phyloP scores from a whole-genome alignment of 257 asterid genomes.

The Craterostigma plantagineum region DNA sequence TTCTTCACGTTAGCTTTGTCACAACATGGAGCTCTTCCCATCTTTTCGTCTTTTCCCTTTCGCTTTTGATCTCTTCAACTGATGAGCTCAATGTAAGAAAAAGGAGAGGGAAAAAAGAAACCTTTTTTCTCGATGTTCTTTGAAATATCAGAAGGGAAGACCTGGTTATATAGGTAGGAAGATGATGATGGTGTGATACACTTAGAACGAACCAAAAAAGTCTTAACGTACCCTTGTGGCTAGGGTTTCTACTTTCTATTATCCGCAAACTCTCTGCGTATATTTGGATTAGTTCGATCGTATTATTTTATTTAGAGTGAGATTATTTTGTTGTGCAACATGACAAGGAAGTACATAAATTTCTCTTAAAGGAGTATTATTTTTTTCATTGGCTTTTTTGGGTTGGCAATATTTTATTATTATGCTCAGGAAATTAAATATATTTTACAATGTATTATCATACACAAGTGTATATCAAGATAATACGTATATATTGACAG shows the following conservation, averaged over 20 bases:
- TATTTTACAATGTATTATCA: too few relatives aligned
- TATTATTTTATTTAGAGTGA: conserved; percentile 5
- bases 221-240: conserved; percentile 13
- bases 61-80: background rate
- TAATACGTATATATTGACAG: too few relatives aligned
- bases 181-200: conserved; percentile 55
- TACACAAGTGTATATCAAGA: too few relatives aligned
- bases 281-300: conserved; percentile 50
- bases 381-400: too few relatives aligned
- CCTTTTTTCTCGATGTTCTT: conserved; percentile 2
- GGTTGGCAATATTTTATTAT: too few relatives aligned
- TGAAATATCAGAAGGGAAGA: conserved; percentile 37
- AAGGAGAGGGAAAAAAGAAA: background rate
- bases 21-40: conserved; percentile 99
- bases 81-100: too few relatives aligned
- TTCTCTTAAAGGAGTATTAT: too few relatives aligned
- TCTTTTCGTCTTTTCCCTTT: background rate
- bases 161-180: conserved; percentile 55
- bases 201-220: conserved; percentile 30
- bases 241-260: conserved; percentile 38
- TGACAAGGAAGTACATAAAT: conserved; percentile 14
- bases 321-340: conserved; percentile 11
- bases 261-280: conserved; percentile 1
- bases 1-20: conserved; percentile 85
- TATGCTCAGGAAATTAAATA: too few relatives aligned